These are phyloP conservation scores for Colletotrichum siamense DNA, from an alignment of 2,329 filamentous ascomycete species.

Conservation along the genomic window DNA sequence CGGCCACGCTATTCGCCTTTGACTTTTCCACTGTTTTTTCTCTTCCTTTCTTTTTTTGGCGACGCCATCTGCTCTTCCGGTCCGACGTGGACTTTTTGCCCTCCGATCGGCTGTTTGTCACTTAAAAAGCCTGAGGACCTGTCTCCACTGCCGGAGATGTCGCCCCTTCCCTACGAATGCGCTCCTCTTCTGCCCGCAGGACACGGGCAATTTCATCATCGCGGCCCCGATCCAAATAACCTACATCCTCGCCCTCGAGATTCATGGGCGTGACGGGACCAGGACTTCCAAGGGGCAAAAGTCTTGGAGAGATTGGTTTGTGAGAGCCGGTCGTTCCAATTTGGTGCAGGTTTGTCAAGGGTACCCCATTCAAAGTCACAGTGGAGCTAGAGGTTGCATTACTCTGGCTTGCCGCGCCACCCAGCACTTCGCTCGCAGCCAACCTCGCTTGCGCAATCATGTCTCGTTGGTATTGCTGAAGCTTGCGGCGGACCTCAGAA, in stretches of 20 bases:
- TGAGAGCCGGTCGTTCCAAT: slow-evolving; percentile 42
- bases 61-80: not conserved
- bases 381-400: slow-evolving; percentile 30
- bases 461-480: slow-evolving; percentile 65
- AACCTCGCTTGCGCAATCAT: slow-evolving; percentile 64
- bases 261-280: slow-evolving; percentile 69
- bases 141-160: slow-evolving; percentile 37
- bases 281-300: slow-evolving; percentile 61
- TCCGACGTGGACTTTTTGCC: not conserved
- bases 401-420: slow-evolving; percentile 27
- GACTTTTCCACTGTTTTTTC: not conserved
- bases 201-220: slow-evolving; percentile 25
- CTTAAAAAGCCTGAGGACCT: slow-evolving; percentile 33
- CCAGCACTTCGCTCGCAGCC: slow-evolving; percentile 41
- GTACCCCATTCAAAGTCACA: slow-evolving; percentile 38
- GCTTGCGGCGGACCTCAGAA: slow-evolving; percentile 54
- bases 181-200: slow-evolving; percentile 34
- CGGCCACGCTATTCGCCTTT: not conserved
- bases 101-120: not conserved
- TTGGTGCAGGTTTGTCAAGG: slow-evolving; percentile 40
- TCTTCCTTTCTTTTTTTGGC: not conserved
- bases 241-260: slow-evolving; percentile 45
- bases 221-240: slow-evolving; percentile 41
- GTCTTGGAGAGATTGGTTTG: slow-evolving; percentile 55
- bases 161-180: slow-evolving; percentile 33